Evolutionary conservation across 805 yeast genomes (phyloP), one percentile per base, ranked within the genome.

Genomic region (Cyberlindnera japonica): DNA sequence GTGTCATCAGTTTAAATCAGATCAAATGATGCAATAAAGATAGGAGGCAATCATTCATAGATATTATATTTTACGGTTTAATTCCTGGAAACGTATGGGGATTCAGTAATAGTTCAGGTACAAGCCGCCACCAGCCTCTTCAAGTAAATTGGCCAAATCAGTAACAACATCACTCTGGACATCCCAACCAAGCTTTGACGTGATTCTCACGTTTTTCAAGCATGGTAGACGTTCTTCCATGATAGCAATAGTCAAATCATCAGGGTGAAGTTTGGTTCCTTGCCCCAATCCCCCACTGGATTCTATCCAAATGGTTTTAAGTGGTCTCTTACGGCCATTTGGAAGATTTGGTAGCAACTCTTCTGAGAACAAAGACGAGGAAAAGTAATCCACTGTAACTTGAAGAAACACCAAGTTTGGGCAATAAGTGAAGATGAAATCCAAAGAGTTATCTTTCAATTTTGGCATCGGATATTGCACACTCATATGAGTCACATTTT

Each of bases 401-500:
- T 79, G 81, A 20, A 89, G 63, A 12, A 74, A 69, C 7, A 59
- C 50, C 39, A 93, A 65, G 43, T 81, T 74, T 4, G 96, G 95
- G 59, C 98, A 91, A 55, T 79, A 79, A 13, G 72, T 62, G 51
- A 91, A 81, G 1, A 86, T 72, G 37, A 72, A 66, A 61, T 93
- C 96, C 51, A 90, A 65, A 0, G 95, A 79, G 46, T 77, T 75
- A 9, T 74, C 78, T 23, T 73, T 68, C 23, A 91, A 64, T 2
- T 81, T 77, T 0, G 96, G 96, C 90, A 91, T 79, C 2, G 99
- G 99, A 55, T 86, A 93, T 46, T 78, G 80, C 18, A 90, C 78
- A 33, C 80, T 73, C 18, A 91, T 65, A 19, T 75, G 70, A 25
- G 68, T 74, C 38, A 91, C 63, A 44, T 79, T 74, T 20, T 67